Percentiles rank a stretch among this genome's conserved stretches.
These are phyloP conservation scores for Wolfiporia cocos DNA, from an alignment of 1,284 basidiomycete genomes.

Conservation along the genomic window DNA sequence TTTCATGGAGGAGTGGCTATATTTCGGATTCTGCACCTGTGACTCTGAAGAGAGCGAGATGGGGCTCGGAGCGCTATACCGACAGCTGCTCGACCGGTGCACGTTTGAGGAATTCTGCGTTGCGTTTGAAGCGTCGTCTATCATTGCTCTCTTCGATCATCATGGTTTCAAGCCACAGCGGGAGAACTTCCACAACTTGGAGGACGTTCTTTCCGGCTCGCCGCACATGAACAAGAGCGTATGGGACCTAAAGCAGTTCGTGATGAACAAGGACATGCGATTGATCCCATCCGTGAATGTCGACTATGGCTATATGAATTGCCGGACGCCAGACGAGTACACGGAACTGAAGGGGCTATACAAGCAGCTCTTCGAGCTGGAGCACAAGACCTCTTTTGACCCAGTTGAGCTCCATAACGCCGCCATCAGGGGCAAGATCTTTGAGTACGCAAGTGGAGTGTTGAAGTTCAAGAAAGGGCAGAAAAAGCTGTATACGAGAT, in stretches of 20 bases:
- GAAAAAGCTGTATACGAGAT: conserved; percentile 8
- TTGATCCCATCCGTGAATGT: conserved; percentile 12
- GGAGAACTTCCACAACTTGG: conserved; percentile 13
- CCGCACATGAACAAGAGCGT: conserved; percentile 23
- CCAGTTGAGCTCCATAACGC: conserved; percentile 31
- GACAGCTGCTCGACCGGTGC: conserved; percentile 19
- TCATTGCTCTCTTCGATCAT: conserved; percentile 22
- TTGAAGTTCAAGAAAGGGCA: conserved; percentile 8
- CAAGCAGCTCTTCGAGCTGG: conserved; percentile 21
- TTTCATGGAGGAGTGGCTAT: conserved; percentile 11
- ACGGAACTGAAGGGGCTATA: conserved; percentile 26
- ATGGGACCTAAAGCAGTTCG: conserved; percentile 33
- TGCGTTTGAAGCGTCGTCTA: conserved; percentile 19
- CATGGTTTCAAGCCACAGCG: conserved; percentile 10
- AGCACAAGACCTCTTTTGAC: conserved; percentile 8
- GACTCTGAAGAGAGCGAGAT: conserved; percentile 13
- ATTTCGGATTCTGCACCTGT: conserved; percentile 28
- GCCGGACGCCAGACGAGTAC: conserved; percentile 3
- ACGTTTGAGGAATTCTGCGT: conserved; percentile 28
- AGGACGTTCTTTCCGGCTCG: conserved; percentile 21
- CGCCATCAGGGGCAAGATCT: conserved; percentile 27
- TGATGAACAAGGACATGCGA: conserved; percentile 9
- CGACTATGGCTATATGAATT: conserved; percentile 36
- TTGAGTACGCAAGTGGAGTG: conserved; percentile 16
- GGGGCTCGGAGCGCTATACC: conserved; percentile 14